Evolutionary conservation across 78 protist species (phyloP).

Genomic region (Acrasis kona): DNA sequence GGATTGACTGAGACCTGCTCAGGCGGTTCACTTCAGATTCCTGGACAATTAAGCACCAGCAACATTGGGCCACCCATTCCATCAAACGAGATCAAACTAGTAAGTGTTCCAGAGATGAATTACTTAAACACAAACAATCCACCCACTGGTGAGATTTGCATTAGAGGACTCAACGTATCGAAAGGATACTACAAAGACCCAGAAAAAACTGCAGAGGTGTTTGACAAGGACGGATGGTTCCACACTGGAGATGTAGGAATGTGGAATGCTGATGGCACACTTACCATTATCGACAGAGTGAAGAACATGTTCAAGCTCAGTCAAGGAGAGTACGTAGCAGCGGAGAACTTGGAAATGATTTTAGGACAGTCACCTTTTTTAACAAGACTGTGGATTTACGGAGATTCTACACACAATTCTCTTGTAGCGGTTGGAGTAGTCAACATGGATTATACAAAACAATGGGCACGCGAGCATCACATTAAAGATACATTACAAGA

Average conservation of each 20-base stretch:
- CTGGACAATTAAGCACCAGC: background rate
- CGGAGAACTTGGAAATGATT: slow-evolving; percentile 48
- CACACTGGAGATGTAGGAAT: slow-evolving; percentile 95
- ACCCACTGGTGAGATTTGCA: slow-evolving; percentile 38
- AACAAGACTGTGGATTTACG: background rate
- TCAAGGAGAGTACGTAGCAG: slow-evolving; percentile 95
- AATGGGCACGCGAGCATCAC: background rate
- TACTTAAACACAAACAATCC: slow-evolving; percentile 21
- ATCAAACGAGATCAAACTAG: slow-evolving; percentile 55
- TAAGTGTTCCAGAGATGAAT: slow-evolving; percentile 78
- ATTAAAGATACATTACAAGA: background rate
- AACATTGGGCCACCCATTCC: slow-evolving; percentile 40
- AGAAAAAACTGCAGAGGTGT: slow-evolving; percentile 68
- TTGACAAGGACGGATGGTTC: slow-evolving; percentile 85
- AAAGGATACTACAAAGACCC: slow-evolving; percentile 68
- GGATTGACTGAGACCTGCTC: slow-evolving; percentile 87
- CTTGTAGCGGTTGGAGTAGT: background rate
- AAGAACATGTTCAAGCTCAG: slow-evolving; percentile 85
- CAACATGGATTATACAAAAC: background rate
- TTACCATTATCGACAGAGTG: slow-evolving; percentile 86
- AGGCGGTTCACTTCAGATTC: background rate
- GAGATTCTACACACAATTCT: background rate
- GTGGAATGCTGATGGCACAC: slow-evolving; percentile 38
- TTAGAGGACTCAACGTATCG: slow-evolving; percentile 62
- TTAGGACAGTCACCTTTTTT: background rate